A percentile compares a stretch with the other conserved stretches of the same genome.
Conservation (phyloP, 2,329 filamentous ascomycete species). For the Thielaviopsis musarum region DNA sequence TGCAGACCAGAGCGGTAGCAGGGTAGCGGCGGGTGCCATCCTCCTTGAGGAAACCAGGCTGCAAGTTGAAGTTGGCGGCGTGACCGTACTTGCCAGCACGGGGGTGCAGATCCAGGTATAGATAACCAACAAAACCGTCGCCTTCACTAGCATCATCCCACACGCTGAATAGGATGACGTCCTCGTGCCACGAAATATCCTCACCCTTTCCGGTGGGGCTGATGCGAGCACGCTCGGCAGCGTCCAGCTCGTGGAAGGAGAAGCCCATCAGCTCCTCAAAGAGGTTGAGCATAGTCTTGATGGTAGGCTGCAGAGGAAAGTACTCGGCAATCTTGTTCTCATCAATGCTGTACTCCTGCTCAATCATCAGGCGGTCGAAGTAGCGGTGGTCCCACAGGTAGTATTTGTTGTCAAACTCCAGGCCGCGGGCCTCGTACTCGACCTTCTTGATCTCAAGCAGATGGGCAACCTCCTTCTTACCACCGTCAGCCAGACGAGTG, state of each 20-base stretch:
- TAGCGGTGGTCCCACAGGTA: conserved; percentile 73
- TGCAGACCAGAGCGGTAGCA: conserved; percentile 66
- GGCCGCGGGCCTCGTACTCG: conserved; percentile 42
- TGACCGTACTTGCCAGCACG: conserved; percentile 72
- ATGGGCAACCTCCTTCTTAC: conserved; percentile 50
- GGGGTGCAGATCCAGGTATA: conserved; percentile 69
- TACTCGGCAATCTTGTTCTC: conserved; percentile 70
- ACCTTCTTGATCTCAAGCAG: conserved; percentile 60
- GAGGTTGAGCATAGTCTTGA: conserved; percentile 64
- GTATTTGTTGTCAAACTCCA: conserved; percentile 49
- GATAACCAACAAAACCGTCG: conserved; percentile 58
- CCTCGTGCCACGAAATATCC: conserved; percentile 67
- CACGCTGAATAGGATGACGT: conserved; percentile 68
- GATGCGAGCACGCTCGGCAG: conserved; percentile 45
- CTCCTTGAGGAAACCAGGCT: conserved; percentile 50
- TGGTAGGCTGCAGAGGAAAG: conserved; percentile 59
- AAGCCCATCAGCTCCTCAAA: conserved; percentile 73
- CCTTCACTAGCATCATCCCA: conserved; percentile 63
- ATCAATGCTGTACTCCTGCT: conserved; percentile 65
- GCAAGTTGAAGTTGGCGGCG: conserved; percentile 69
- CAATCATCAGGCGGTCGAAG: conserved; percentile 65
- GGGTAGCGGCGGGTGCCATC: conserved; percentile 60
- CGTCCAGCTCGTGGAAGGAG: conserved; percentile 55
- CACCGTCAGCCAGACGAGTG: conserved; percentile 48
- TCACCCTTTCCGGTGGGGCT: conserved; percentile 51